Percentiles rank a stretch among this genome's conserved stretches.
phyloP scores from a whole-genome alignment of 73 alveolate species.

The Diophrys appendiculata region DNA sequence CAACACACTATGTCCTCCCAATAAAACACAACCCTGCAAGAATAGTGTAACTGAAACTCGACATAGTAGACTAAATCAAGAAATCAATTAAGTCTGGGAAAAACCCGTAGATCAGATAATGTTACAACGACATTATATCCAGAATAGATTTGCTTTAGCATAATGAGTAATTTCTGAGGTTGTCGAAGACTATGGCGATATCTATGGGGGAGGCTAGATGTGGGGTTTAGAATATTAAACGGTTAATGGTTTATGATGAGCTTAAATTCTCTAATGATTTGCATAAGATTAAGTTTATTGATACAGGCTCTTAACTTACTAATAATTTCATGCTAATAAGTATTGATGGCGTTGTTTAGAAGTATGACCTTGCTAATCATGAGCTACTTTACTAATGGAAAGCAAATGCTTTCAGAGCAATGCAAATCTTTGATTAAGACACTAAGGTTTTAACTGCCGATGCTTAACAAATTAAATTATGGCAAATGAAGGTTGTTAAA shows the following conservation, averaged over 20 bases:
- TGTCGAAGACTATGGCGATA: no score
- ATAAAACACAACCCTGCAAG: conserved; percentile 51
- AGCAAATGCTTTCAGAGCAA: conserved; percentile 37
- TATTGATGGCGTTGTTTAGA: conserved; percentile 40
- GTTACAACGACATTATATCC: no score
- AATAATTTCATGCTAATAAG: conserved; percentile 36
- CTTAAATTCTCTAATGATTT: conserved; percentile 44
- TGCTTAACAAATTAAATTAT: conserved; percentile 18
- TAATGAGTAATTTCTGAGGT: no score
- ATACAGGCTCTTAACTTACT: conserved; percentile 22
- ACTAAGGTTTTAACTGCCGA: conserved; percentile 45
- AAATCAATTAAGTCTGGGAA: no score
- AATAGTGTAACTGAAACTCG: conserved; percentile 12
- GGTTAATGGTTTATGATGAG: conserved; percentile 36
- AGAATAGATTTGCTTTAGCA: no score
- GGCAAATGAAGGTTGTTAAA: no score
- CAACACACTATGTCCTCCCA: conserved; percentile 19
- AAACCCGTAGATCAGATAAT: no score
- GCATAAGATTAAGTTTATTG: conserved; percentile 24
- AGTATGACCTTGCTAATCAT: conserved; percentile 38
- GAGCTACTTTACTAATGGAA: conserved; percentile 40
- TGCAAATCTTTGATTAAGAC: conserved; percentile 36
- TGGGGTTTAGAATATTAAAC: conserved; percentile 9
- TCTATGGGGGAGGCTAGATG: background rate
- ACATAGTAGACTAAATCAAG: no score